A percentile compares a stretch with the other conserved stretches of the same genome.
Conservation (phyloP, 2,329 filamentous ascomycete genomes). For the Aureobasidium sp. region DNA sequence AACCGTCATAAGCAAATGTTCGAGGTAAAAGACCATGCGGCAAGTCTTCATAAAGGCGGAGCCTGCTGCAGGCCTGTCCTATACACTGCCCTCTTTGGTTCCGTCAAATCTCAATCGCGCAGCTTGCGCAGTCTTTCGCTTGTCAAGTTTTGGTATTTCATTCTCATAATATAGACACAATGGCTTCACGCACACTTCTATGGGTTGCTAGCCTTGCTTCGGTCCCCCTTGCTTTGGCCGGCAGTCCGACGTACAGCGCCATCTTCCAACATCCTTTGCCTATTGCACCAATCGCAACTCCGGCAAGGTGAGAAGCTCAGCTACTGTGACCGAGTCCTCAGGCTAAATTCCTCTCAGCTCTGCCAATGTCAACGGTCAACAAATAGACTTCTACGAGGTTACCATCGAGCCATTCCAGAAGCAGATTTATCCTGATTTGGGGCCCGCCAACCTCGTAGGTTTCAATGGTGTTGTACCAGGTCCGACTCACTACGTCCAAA, state of each 20-base stretch:
- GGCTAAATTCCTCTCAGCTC: not conserved
- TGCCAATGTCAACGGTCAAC: slow-evolving; percentile 12
- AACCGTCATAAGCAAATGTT: not conserved
- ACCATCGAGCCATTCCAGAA: slow-evolving; percentile 32
- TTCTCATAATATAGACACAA: not conserved
- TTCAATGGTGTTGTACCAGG: slow-evolving; percentile 47
- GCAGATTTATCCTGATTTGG: slow-evolving; percentile 31
- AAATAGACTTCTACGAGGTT: slow-evolving; percentile 41
- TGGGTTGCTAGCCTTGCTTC: not conserved
- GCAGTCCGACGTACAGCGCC: slow-evolving; percentile 13
- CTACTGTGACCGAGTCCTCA: not conserved
- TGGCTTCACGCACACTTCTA: not conserved
- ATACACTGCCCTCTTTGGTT: not conserved
- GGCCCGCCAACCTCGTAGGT: slow-evolving; percentile 32
- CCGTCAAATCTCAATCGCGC: not conserved
- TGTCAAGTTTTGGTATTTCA: not conserved
- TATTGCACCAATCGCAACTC: slow-evolving; percentile 11
- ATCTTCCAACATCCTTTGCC: slow-evolving; percentile 14
- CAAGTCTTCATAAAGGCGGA: not conserved
- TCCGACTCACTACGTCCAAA: slow-evolving; percentile 40
- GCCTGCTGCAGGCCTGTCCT: not conserved
- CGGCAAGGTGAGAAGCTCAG: slow-evolving; percentile 4
- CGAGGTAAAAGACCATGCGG: not conserved
- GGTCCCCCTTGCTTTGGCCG: not conserved
- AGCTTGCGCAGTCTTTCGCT: not conserved